Percentiles rank a stretch among this genome's conserved stretches.
These are phyloP conservation scores for Neofusicoccum cordaticola DNA, from an alignment of 2,329 filamentous ascomycete genomes.

Conservation along the genomic window DNA sequence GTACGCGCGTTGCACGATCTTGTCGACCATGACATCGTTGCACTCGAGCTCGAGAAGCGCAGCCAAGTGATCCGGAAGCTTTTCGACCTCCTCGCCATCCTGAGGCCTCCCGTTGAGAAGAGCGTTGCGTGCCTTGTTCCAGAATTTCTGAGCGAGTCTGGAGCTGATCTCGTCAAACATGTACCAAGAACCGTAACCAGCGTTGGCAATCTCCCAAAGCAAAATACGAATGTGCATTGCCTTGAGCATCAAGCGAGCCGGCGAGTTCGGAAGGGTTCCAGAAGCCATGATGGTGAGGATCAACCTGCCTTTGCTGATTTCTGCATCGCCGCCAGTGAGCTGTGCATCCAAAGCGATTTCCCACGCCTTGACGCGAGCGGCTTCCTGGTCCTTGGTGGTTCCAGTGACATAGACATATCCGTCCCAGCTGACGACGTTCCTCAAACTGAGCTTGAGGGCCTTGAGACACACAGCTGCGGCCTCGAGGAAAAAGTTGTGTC, in stretches of 20 bases:
- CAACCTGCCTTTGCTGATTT: constrained; percentile 83
- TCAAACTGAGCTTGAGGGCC: constrained; percentile 75
- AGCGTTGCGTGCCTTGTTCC: constrained; percentile 71
- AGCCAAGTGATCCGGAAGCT: constrained; percentile 73
- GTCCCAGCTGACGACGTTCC: constrained; percentile 72
- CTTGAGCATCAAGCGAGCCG: constrained; percentile 82
- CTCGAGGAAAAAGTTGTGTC: constrained; percentile 82
- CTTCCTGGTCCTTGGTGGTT: constrained; percentile 79
- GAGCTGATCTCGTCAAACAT: constrained; percentile 68
- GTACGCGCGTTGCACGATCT: constrained; percentile 79
- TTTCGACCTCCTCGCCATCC: constrained; percentile 48
- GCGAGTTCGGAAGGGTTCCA: constrained; percentile 79
- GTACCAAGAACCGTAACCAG: constrained; percentile 62
- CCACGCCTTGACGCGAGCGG: constrained; percentile 86
- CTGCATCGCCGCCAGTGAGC: constrained; percentile 82
- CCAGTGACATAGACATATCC: constrained; percentile 78
- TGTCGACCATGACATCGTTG: constrained; percentile 74
- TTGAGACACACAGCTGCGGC: constrained; percentile 77
- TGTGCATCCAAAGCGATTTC: constrained; percentile 90
- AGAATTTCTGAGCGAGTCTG: constrained; percentile 71
- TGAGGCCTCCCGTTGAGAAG: constrained; percentile 35
- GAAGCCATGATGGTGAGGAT: constrained; percentile 85
- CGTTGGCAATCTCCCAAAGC: constrained; percentile 72
- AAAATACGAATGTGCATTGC: constrained; percentile 88
- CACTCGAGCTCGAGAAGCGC: constrained; percentile 74